Base-by-base conservation (phyloP, 78 protist species). In the Dictyostelium firmibasis region DNA sequence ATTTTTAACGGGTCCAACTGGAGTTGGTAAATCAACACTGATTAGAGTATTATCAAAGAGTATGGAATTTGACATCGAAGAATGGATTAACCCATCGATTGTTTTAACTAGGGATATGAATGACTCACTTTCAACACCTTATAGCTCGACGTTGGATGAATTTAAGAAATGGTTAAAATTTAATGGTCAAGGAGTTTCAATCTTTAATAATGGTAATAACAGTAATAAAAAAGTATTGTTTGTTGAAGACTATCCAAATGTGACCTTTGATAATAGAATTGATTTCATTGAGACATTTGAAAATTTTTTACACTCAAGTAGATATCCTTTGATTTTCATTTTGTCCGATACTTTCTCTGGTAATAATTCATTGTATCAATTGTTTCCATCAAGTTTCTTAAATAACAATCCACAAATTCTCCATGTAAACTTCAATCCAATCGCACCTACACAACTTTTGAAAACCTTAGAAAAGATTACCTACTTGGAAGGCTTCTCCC, bases 1-100 rank as follows among this genome's bases (percentile, higher is more conserved):
- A 57, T 79, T 89, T 35, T 35, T 89, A 67, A 89, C 94, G 7
- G 94, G 94, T 23, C 87, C 86, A 13, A 36, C 88, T 7, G 94
- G 94, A 44, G 82, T 33, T 31, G 94, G 94, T 41, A 89, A 89
- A 38, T 64, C 81, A 25, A 44, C 94, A 64, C 23, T 89, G 18
- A 70, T 81, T 10, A 69, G 53, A 50, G 94, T 89, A 41, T 70
- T 89, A 57, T 69, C 83, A 29, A 89, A 81, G 25, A 44, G 29
- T 27, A 38, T 78, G 57, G 38, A 64, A 13, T 89, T 89, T 81
- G 75, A 89, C 27, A 78, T 89, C 13, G 87, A 64, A 8, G 94
- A 89, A 70, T 89, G 94, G 94, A 27, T 44, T 8, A 89, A 89
- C 47, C 94, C 86, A 43, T 33, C 81, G 44, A 69, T 89, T 47